Evolutionary conservation across 306 rosid species (phyloP).

Genomic region (Ormosia emarginata): DNA sequence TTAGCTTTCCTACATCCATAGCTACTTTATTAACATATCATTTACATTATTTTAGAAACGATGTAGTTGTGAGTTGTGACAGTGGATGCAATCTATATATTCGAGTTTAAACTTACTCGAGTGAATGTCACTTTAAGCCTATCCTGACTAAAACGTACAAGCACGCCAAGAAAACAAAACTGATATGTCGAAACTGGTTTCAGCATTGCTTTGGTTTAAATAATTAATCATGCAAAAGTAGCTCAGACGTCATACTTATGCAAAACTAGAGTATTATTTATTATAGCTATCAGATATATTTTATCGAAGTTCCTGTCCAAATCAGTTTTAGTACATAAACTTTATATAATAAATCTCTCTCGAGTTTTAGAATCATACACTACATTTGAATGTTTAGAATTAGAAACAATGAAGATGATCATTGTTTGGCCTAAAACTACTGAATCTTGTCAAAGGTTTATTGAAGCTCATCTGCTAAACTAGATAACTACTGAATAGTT

Average conservation of each 20-base stretch:
- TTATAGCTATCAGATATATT: not conserved
- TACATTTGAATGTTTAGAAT: too few species aligned
- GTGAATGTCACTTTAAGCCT: slow-evolving; percentile 9
- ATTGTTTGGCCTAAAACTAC: too few species aligned
- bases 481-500: too few species aligned
- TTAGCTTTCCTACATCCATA: not conserved
- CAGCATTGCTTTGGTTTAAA: not conserved
- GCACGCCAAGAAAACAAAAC: not conserved
- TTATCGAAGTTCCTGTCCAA: too few species aligned
- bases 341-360: too few species aligned
- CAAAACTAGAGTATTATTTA: not conserved
- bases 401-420: too few species aligned
- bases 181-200: not conserved
- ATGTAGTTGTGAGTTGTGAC: not conserved
- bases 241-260: not conserved
- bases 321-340: too few species aligned
- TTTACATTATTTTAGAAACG: not conserved
- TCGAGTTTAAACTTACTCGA: not conserved
- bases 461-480: too few species aligned
- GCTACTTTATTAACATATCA: not conserved
- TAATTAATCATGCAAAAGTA: not conserved
- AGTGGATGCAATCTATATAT: not conserved
- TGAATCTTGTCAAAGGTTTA: too few species aligned
- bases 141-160: slow-evolving; percentile 6
- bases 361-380: too few species aligned